Conservation (phyloP, 2,329 filamentous ascomycete genomes). For the Xylariales sp. region DNA sequence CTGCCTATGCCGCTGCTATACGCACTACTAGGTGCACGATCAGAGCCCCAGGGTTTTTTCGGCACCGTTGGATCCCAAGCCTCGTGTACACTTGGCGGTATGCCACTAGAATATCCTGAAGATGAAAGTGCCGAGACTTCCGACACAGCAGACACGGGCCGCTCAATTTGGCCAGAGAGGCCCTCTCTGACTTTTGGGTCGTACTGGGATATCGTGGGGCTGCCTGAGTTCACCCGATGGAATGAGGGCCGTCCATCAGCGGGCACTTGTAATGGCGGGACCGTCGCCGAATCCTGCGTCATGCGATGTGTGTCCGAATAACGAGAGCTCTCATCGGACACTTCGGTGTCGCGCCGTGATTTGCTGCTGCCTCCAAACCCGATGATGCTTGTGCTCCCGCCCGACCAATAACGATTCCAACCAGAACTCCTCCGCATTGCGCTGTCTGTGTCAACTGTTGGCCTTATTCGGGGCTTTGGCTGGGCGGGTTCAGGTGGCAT, state of each 20-base stretch:
- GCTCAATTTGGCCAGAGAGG: conserved; percentile 71
- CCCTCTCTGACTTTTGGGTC: conserved; percentile 65
- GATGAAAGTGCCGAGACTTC: conserved; percentile 61
- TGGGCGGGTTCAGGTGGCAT: conserved; percentile 41
- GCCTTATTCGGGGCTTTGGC: conserved; percentile 51
- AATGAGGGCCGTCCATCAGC: conserved; percentile 65
- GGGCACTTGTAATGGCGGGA: conserved; percentile 75
- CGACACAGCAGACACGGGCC: conserved; percentile 64
- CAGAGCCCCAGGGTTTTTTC: conserved; percentile 61
- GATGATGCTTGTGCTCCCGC: conserved; percentile 75
- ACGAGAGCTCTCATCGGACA: conserved; percentile 66
- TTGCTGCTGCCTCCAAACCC: conserved; percentile 61
- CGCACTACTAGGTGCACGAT: conserved; percentile 63
- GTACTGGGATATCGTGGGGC: conserved; percentile 75
- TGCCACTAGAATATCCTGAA: conserved; percentile 71
- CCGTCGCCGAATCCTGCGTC: conserved; percentile 75
- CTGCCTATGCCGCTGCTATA: conserved; percentile 57
- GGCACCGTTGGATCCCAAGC: conserved; percentile 63
- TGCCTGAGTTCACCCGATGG: conserved; percentile 74
- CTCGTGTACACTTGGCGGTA: conserved; percentile 72
- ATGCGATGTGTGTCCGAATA: conserved; percentile 65
- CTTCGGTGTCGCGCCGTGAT: conserved; percentile 62
- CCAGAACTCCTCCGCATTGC: conserved; percentile 72
- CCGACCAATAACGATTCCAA: conserved; percentile 83
- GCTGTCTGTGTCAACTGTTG: conserved; percentile 53